Evolutionary conservation across 2,329 filamentous ascomycete species (phyloP), one percentile per base, ranked within the genome.

Genomic region (Scolecobasidium constrictum): DNA sequence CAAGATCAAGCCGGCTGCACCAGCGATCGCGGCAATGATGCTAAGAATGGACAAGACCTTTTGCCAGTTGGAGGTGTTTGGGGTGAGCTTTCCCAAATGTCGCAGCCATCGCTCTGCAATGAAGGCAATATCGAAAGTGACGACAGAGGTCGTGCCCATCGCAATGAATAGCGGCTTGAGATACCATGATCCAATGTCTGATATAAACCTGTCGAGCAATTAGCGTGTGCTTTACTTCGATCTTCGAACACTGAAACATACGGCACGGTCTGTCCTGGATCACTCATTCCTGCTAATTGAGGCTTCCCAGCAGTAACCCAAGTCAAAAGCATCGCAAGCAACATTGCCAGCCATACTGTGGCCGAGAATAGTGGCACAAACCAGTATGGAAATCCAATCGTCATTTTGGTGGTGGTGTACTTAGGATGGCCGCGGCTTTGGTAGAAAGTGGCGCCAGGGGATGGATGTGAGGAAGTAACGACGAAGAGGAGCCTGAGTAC

Each of bases 101-200:
- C 90, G 80, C 40, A 96, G 72, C 76, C 81, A 92, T 48, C 88
- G 78, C 65, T 95, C 90, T 12, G 82, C 68, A 42, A 83, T 61
- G 57, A 98, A 92, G 19, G 82, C 77, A 6, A 86, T 63, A 63
- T 94, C 83, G 55, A 98, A 81, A 48, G 84, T 80, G 38, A 93
- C 68, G 17, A 86, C 83, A 4, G 83, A 87, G 26, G 86, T 64
- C 42, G 70, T 66, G 53, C 74, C 79, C 52, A 84, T 81, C 23
- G 78, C 69, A 53, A 92, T 80, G 67, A 92, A 92, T 48, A 90
- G 70, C 2, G 85, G 84, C 57, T 88, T 83, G 15, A 88, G 71
- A 20, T 68, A 61, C 41, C 67, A 62, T 0, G 76, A 76, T 39
- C 75, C 77, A 44, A 79, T 62, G 53, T 81, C 75, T 50, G 56